Base-by-base conservation (phyloP, 495 filamentous ascomycete species). In the Gamarada debralockiae region DNA sequence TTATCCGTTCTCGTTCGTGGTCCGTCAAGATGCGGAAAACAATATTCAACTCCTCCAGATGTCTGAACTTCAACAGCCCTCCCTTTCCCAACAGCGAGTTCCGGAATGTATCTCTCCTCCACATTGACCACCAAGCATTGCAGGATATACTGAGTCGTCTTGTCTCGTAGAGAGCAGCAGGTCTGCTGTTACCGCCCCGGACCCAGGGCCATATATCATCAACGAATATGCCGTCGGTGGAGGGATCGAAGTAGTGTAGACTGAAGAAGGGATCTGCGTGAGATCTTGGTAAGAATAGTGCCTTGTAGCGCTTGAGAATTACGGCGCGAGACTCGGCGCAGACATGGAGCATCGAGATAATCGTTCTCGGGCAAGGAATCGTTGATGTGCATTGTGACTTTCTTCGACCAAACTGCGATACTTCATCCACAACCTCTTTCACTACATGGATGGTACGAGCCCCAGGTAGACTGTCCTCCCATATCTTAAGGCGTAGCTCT, bases 191-290 rank as follows among this genome's bases (percentile, higher is more conserved):
- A 3, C 18, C 44, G 15, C 14, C n/a, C 4, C 24, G 12, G 21
- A 18, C 44, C 44, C 44, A 47, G 13, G 44, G 44, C 24, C 24
- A 47, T 6, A 47, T 47, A 29, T 47, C n/a, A 24, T 47, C 44
- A 10, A 47, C 27, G 27, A 47, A 47, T 14, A 47, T 33, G 27
- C 24, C 27, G 25, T 47, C 44, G 4, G 8, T 31, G 1, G 14
- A 21, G 6, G 44, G 44, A 33, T 47, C 27, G 44, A 47, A 47
- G 27, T 47, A 47, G 24, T 47, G 44, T 9, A 47, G 22, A 2
- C 8, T 13, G 9, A 33, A 29, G 12, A 31, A 1, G 1, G 23
- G 22, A 20, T 47, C 27, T 12, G 6, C n/a, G 8, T n/a, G n/a
- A 9, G 27, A 14, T 10, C 13, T 29, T 2, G 25, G 3, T 4